Conservation (phyloP, 768 basidiomycete species). For the Russula compacta region DNA sequence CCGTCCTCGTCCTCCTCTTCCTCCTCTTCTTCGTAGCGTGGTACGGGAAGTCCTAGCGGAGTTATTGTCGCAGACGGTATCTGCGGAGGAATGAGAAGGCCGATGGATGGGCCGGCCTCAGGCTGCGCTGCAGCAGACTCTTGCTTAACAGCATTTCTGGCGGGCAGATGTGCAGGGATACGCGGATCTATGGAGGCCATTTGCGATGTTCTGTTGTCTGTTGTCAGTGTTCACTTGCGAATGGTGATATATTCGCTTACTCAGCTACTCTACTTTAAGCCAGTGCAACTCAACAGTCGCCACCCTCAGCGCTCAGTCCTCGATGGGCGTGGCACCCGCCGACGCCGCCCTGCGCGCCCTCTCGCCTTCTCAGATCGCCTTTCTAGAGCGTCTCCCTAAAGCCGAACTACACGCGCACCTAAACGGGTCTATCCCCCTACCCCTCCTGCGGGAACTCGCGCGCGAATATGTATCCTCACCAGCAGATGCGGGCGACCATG, state of each 20-base stretch:
- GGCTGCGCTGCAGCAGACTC: background rate
- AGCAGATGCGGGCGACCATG: background rate
- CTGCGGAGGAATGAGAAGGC: slow-evolving; percentile 16
- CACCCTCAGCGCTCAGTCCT: background rate
- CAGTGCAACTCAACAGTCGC: no score
- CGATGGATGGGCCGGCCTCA: slow-evolving; percentile 12
- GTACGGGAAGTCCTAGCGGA: slow-evolving; percentile 15
- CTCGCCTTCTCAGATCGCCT: slow-evolving; percentile 39
- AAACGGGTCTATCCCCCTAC: slow-evolving; percentile 73
- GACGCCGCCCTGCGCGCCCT: slow-evolving; percentile 48
- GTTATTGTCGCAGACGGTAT: background rate
- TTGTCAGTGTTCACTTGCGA: no score
- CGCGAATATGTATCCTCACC: slow-evolving; percentile 26
- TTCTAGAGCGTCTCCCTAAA: slow-evolving; percentile 60
- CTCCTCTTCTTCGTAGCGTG: slow-evolving; percentile 17
- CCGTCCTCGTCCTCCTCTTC: slow-evolving; percentile 46
- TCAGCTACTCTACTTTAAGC: background rate
- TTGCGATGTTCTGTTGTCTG: background rate
- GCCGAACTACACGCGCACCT: slow-evolving; percentile 83
- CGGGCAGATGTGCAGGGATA: slow-evolving; percentile 20
- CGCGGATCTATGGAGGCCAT: slow-evolving; percentile 24
- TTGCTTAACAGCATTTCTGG: background rate
- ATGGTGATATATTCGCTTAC: background rate
- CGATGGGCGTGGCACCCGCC: slow-evolving; percentile 22
- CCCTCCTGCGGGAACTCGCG: slow-evolving; percentile 54